Conservation (phyloP, 805 yeast species). For the Pachysolen tannophilus region DNA sequence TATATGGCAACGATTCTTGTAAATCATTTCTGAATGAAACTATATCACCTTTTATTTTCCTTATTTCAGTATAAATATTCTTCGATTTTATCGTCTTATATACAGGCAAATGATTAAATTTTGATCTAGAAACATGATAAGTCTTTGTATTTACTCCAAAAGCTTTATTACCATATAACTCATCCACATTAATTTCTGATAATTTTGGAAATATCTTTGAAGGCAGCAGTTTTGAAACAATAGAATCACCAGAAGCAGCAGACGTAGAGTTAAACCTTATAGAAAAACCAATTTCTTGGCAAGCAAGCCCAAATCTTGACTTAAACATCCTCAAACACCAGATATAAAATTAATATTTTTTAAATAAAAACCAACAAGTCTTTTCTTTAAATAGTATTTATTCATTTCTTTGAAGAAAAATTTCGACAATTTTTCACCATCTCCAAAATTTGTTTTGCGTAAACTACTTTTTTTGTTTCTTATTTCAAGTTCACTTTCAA, state of each 20-base stretch:
- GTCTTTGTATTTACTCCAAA: slow-evolving; percentile 26
- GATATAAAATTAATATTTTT: no score
- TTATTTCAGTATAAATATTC: slow-evolving; percentile 61
- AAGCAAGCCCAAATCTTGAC: no score
- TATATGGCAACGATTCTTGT: slow-evolving; percentile 37
- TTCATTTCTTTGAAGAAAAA: no score
- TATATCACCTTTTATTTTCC: slow-evolving; percentile 63
- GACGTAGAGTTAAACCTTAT: slow-evolving; percentile 15
- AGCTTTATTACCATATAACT: slow-evolving; percentile 14
- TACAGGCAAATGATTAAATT: slow-evolving; percentile 71
- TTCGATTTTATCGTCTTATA: slow-evolving; percentile 62
- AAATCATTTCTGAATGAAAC: slow-evolving; percentile 61
- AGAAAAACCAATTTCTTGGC: no score
- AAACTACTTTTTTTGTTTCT: no score
- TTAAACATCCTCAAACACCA: no score
- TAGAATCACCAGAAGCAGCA: slow-evolving; percentile 5
- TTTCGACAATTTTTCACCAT: no score
- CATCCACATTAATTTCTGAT: slow-evolving; percentile 15
- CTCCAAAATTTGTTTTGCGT: no score
- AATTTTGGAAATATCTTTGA: slow-evolving; percentile 18
- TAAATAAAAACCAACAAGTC: no score
- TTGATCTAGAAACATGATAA: slow-evolving; percentile 41
- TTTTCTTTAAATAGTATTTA: no score
- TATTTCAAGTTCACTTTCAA: no score
- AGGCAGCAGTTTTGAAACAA: background rate